These are phyloP conservation scores for Ophiostoma populinum DNA, from an alignment of 2,329 filamentous ascomycete genomes.

Conservation along the genomic window DNA sequence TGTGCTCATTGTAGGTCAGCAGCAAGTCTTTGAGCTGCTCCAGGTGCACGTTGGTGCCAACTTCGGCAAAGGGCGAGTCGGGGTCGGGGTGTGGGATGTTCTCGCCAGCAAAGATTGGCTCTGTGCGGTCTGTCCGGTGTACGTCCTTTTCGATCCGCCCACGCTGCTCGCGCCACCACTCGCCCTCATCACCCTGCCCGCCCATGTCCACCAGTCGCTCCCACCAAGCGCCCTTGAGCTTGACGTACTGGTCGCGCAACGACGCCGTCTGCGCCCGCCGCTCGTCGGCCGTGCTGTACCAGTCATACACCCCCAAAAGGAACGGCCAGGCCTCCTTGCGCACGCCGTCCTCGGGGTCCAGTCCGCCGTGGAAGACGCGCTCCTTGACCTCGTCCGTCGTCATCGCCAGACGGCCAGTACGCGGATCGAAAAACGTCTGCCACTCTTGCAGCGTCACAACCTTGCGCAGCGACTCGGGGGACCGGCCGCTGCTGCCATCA, in stretches of 20 bases:
- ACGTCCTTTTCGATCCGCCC: slow-evolving; percentile 96
- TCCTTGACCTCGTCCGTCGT: slow-evolving; percentile 92
- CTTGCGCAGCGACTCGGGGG: slow-evolving; percentile 59
- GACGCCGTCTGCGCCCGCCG: slow-evolving; percentile 69
- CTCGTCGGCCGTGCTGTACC: slow-evolving; percentile 80
- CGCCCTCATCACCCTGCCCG: slow-evolving; percentile 62
- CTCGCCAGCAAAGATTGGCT: slow-evolving; percentile 90
- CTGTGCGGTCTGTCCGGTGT: slow-evolving; percentile 84
- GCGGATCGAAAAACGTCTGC: slow-evolving; percentile 71
- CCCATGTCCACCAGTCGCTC: slow-evolving; percentile 73
- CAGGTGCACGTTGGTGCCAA: slow-evolving; percentile 89
- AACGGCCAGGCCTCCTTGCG: slow-evolving; percentile 96
- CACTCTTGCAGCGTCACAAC: slow-evolving; percentile 71
- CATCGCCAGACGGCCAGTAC: slow-evolving; percentile 55
- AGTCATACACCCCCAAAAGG: slow-evolving; percentile 76
- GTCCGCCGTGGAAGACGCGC: slow-evolving; percentile 85
- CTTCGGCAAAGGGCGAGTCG: slow-evolving; percentile 80
- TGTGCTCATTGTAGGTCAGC: slow-evolving; percentile 95
- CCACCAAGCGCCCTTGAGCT: slow-evolving; percentile 93
- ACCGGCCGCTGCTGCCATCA: slow-evolving; percentile 53
- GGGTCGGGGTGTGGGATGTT: slow-evolving; percentile 94
- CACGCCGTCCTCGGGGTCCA: slow-evolving; percentile 77
- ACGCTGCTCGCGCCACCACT: slow-evolving; percentile 95
- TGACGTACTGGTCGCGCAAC: slow-evolving; percentile 80
- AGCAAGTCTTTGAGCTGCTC: slow-evolving; percentile 99